Evolutionary conservation across 768 basidiomycete genomes (phyloP).

Genomic region (Cyclocybe cylindracea): DNA sequence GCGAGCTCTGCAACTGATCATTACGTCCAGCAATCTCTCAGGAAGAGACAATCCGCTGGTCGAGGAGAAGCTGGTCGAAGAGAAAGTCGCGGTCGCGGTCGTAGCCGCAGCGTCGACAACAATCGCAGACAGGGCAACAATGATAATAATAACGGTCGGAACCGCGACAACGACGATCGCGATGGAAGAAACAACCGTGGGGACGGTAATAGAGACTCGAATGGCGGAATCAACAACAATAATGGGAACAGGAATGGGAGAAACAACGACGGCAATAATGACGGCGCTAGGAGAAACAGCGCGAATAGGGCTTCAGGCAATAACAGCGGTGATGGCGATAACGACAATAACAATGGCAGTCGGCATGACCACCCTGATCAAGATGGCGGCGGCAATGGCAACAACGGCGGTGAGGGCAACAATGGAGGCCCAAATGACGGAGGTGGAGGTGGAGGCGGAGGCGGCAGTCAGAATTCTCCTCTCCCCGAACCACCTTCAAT

Average conservation of each 20-base stretch:
- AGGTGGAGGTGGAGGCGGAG: background rate
- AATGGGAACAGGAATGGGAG: background rate
- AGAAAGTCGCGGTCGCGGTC: background rate
- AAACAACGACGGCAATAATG: background rate
- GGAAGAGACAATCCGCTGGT: slow-evolving; percentile 8
- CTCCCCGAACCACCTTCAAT: background rate
- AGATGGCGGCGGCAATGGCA: background rate
- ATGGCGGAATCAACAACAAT: background rate
- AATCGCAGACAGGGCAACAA: background rate
- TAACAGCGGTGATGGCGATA: background rate
- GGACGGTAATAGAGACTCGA: background rate
- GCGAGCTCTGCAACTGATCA: background rate
- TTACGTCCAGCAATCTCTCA: slow-evolving; percentile 3
- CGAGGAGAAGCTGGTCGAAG: slow-evolving; percentile 3
- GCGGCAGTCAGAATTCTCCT: background rate
- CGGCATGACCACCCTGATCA: background rate
- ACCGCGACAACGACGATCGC: background rate
- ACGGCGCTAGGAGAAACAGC: background rate
- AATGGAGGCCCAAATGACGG: background rate
- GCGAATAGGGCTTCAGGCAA: background rate
- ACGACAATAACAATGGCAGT: background rate
- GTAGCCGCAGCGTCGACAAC: background rate
- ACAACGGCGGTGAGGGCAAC: slow-evolving; percentile 9
- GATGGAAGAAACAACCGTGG: background rate
- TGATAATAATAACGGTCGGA: background rate